Base-by-base conservation (phyloP, 768 basidiomycete genomes). In the Tephrocybe sp. region DNA sequence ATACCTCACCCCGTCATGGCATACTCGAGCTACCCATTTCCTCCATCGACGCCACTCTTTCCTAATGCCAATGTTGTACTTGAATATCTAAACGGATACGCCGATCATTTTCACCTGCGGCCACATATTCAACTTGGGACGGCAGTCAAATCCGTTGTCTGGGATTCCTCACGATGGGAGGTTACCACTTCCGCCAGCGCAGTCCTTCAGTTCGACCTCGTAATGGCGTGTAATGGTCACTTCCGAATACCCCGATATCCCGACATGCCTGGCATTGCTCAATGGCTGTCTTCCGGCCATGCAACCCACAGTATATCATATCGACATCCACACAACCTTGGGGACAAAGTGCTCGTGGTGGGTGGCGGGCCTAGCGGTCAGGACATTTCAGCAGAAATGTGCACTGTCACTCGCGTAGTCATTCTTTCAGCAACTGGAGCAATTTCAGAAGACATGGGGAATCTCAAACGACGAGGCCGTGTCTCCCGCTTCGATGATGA, bases 1-100 rank as follows among this genome's bases (percentile, higher is more conserved):
- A 62, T 93, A 4, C 87, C 91, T 0, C 87, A 92, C 55, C 86
- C 86, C 1, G 51, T 84, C 41, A 92, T 93, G 91, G 78, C 78
- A 2, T 92, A 74, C 56, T 69, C 75, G 1, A 76, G 75, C 38
- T 83, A 79, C 59, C 59, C 74, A 1, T 92, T 91, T 59, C 87
- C 87, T 0, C 83, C 87, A 0, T 80, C 78, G 2, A 91, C 89
- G 0, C 75, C 83, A 1, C 70, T 91, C 22, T 93, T 77, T 63
- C 90, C 91, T 0, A 59, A 56, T 5, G 87, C 89, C 2, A 55
- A 72, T 0, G 68, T 69, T 5, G 87, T 94, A 1, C 76, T 80
- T 34, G 56, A 71, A n/a, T 96, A 96, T 64, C 71, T 95, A 9
- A 70, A 82, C 40, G 67, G 73, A 3, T 97, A 86, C 60, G 78